Evolutionary conservation across 2,329 filamentous ascomycete genomes (phyloP).

Genomic region (Drechslerella stenobrocha): DNA sequence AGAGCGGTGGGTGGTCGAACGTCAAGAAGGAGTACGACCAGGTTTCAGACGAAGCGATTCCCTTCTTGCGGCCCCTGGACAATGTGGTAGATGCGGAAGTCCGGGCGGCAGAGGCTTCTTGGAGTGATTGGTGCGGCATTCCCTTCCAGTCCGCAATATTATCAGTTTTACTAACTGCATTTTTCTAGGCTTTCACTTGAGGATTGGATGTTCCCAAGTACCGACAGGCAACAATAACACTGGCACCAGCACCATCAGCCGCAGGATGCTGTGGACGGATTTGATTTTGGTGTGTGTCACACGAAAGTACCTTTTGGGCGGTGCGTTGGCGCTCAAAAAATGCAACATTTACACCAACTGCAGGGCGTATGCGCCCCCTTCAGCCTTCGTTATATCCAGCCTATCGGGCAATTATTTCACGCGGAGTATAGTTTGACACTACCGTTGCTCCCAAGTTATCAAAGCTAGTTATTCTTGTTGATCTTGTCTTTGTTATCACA

Average conservation of each 20-base stretch:
- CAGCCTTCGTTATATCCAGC: not conserved
- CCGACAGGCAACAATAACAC: slow-evolving; percentile 35
- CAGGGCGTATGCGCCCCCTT: not conserved
- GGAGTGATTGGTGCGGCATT: slow-evolving; percentile 85
- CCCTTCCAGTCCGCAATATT: no score
- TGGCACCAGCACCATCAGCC: not conserved
- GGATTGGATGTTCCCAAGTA: slow-evolving; percentile 45
- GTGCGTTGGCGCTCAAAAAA: slow-evolving; percentile 42
- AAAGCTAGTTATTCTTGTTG: not conserved
- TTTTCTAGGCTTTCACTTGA: slow-evolving; percentile 38
- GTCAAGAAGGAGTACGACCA: slow-evolving; percentile 93
- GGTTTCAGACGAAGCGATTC: slow-evolving; percentile 76
- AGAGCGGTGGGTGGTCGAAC: slow-evolving; percentile 74
- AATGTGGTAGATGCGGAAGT: slow-evolving; percentile 78
- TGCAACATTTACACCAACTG: slow-evolving; percentile 23
- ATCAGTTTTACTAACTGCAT: slow-evolving; percentile 9
- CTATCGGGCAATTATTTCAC: not conserved
- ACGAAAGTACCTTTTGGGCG: not conserved
- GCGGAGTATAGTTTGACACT: slow-evolving; percentile 1
- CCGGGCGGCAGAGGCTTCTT: slow-evolving; percentile 75
- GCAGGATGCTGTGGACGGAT: not conserved
- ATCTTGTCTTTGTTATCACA: not conserved
- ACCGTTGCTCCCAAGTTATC: not conserved
- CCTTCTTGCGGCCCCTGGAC: slow-evolving; percentile 82
- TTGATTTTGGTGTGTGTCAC: not conserved